Base-by-base conservation (phyloP, 768 basidiomycete species). In the Psilocybe sp. region DNA sequence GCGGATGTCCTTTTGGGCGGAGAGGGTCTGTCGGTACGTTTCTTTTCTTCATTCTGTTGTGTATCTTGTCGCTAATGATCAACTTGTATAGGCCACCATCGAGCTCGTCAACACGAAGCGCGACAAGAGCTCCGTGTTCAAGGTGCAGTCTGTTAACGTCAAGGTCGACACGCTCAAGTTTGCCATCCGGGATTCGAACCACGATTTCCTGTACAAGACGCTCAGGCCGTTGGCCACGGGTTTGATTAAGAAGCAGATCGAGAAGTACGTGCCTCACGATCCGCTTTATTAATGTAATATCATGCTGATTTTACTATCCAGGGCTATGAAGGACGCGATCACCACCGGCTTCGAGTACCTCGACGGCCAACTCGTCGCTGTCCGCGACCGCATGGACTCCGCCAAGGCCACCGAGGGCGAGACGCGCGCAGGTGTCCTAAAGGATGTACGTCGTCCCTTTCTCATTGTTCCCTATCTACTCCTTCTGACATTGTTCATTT, bases 1-100 rank as follows among this genome's bases (percentile, higher is more conserved):
- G 92, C 92, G 5, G 94, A 96, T 61, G 84, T 95, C 4, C 58
- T 92, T 34, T 71, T 97, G 41, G 89, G 91, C 12, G 95, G 95
- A 5, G 71, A 85, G 46, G 96, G 95, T 14, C 72, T 98, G 48
- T 82, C 71, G 40, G 86, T 80, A 65, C 60, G 74, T 69, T 46
- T 19, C 19, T 18, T 20, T 37, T 10, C 39, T 18, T n/a, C n/a
- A n/a, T n/a, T n/a, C 38, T 39, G 13, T 16, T n/a, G 16, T 16
- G 8, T 14, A 6, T n/a, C 13, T 15, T 47, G 8, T 6, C 33
- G 37, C 16, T 15, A 4, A 16, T 19, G 32, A 13, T 7, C 4
- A 28, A 28, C 23, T 28, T 40, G n/a, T n/a, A n/a, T n/a, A 81
- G 69, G 81, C 78, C 12, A 81, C 80, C 1, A 76, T 88, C 11